Conservation (phyloP, 2,329 filamentous ascomycete genomes). For the Fonsecaea monophora region DNA sequence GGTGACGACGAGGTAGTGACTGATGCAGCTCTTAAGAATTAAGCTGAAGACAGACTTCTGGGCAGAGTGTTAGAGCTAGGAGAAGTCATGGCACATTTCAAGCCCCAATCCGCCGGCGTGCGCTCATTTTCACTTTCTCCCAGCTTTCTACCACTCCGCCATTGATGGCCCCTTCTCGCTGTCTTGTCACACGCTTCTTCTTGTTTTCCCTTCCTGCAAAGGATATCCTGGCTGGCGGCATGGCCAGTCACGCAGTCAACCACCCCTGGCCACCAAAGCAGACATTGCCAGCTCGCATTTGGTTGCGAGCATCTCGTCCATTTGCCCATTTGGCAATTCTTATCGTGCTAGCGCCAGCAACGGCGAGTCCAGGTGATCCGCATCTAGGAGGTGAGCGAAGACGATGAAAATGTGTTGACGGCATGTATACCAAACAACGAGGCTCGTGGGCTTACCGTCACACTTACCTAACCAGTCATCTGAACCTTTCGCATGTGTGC, state of each 20-base stretch:
- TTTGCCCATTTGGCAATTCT: slow-evolving; percentile 3
- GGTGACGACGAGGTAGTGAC: slow-evolving; percentile 6
- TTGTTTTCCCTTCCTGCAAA: not conserved
- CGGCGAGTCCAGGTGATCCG: slow-evolving; percentile 18
- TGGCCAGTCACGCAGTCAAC: not conserved
- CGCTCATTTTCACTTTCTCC: not conserved
- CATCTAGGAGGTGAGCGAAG: not conserved
- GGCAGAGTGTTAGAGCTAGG: not conserved
- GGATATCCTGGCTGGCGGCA: not conserved
- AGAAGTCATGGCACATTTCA: slow-evolving; percentile 5
- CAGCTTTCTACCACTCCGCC: not conserved
- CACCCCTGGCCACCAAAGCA: not conserved
- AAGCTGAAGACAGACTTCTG: slow-evolving; percentile 5
- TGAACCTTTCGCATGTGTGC: slow-evolving; percentile 10
- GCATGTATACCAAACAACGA: slow-evolving; percentile 26
- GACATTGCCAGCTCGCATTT: not conserved
- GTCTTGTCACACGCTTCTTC: not conserved
- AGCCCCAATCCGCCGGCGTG: not conserved
- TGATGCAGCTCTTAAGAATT: slow-evolving; percentile 6
- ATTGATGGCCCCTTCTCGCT: slow-evolving; percentile 5
- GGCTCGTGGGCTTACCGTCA: slow-evolving; percentile 17
- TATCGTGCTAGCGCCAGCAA: slow-evolving; percentile 13
- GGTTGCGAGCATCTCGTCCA: not conserved
- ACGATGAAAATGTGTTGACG: not conserved
- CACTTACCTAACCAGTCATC: slow-evolving; percentile 13